These are phyloP conservation scores for Ampelomyces quisqualis DNA, from an alignment of 2,329 filamentous ascomycete genomes.

Conservation along the genomic window DNA sequence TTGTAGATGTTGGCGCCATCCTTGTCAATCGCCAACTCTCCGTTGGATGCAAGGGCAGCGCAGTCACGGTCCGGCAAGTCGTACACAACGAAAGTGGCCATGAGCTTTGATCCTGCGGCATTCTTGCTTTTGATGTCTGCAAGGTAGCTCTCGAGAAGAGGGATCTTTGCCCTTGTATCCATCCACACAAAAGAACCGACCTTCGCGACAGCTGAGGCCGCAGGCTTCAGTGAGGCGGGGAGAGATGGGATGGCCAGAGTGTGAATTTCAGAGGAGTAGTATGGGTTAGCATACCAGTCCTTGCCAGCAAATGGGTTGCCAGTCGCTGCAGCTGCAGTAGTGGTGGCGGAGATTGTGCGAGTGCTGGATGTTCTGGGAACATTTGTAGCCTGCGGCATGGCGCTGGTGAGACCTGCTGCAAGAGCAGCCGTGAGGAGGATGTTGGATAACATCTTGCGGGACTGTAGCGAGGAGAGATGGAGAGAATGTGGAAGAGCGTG, in stretches of 20 bases:
- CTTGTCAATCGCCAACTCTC: conserved; percentile 60
- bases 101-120: conserved; percentile 50
- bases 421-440: conserved; percentile 18
- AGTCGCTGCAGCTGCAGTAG: conserved; percentile 15
- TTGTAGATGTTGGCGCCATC: conserved; percentile 55
- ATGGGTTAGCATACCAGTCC: conserved; percentile 54
- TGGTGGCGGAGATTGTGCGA: conserved; percentile 12
- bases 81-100: conserved; percentile 61
- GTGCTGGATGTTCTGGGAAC: conserved; percentile 13
- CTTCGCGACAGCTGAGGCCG: conserved; percentile 51
- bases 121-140: conserved; percentile 52
- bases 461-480: conserved; percentile 2
- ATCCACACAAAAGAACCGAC: conserved; percentile 57
- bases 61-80: conserved; percentile 65
- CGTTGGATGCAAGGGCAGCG: conserved; percentile 63
- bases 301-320: conserved; percentile 56
- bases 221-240: conserved; percentile 55
- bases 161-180: conserved; percentile 54
- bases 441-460: conserved; percentile 21
- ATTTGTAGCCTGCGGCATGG: conserved; percentile 24
- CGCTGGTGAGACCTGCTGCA: conserved; percentile 25
- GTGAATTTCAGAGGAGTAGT: conserved; percentile 56
- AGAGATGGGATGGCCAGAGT: conserved; percentile 63
- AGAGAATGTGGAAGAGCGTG: conserved; percentile 7
- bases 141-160: conserved; percentile 51